Evolutionary conservation across 2,329 filamentous ascomycete species (phyloP).

Genomic region (Aspergillus sp.): DNA sequence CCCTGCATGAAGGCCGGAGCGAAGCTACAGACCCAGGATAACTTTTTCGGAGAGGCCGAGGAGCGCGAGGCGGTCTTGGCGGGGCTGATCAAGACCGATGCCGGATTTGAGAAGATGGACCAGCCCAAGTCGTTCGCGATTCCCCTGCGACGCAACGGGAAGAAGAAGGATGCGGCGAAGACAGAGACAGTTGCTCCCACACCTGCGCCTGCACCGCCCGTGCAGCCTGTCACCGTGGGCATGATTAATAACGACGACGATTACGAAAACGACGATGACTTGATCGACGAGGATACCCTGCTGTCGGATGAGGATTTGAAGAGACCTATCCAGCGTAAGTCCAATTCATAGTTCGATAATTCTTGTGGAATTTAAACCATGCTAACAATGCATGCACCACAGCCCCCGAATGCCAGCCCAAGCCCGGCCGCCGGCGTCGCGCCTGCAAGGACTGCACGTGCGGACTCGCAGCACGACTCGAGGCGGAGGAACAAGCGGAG

Average conservation of each 20-base stretch:
- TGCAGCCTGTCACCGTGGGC: conserved; percentile 12
- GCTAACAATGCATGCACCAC: conserved; percentile 13
- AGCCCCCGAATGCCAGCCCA: conserved; percentile 85
- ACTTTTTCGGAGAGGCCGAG: conserved; percentile 20
- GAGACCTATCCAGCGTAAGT: conserved; percentile 78
- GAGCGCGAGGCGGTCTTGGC: conserved; percentile 75
- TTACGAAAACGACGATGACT: conserved; percentile 21
- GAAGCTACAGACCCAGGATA: conserved; percentile 22
- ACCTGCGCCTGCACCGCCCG: conserved; percentile 1
- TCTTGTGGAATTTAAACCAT: not conserved
- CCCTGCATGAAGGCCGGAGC: conserved; percentile 47
- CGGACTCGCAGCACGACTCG: conserved; percentile 80
- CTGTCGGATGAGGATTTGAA: conserved; percentile 82
- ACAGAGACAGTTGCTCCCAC: conserved; percentile 6
- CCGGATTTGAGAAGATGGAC: conserved; percentile 74
- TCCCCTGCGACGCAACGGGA: conserved; percentile 65
- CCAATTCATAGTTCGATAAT: not conserved
- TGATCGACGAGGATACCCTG: conserved; percentile 57
- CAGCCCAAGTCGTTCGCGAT: conserved; percentile 56
- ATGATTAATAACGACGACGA: conserved; percentile 13
- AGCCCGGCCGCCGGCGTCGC: conserved; percentile 75
- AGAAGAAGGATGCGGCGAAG: conserved; percentile 51
- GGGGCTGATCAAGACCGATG: conserved; percentile 66
- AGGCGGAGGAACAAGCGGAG: conserved; percentile 76
- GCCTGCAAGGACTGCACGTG: conserved; percentile 99